A percentile compares a stretch with the other conserved stretches of the same genome.
Conservation (phyloP, 2,329 filamentous ascomycete genomes). For the Fusarium sp. region DNA sequence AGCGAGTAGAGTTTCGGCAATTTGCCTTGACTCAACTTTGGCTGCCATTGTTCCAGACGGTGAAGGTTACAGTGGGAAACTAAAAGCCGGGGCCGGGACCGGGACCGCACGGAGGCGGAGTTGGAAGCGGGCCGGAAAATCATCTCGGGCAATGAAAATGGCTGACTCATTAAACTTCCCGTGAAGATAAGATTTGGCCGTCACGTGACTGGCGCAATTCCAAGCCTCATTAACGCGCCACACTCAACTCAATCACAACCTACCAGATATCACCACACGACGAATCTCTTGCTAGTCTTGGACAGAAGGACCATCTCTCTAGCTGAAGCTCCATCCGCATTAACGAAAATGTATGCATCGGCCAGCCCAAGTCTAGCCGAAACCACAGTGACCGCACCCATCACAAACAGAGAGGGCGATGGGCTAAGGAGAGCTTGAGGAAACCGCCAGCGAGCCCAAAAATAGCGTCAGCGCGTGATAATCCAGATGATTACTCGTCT, state of each 20-base stretch:
- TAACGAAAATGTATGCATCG: not conserved
- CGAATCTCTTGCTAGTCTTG: not conserved
- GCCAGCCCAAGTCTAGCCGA: not conserved
- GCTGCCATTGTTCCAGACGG: conserved; percentile 6
- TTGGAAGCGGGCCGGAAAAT: conserved; percentile 23
- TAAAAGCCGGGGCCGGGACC: not conserved
- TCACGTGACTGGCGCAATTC: not conserved
- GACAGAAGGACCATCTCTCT: not conserved
- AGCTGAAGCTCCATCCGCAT: not conserved
- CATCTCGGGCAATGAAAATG: conserved; percentile 8
- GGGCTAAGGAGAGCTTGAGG: conserved; percentile 73
- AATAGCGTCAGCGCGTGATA: not conserved
- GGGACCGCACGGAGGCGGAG: not conserved
- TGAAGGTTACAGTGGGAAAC: not conserved
- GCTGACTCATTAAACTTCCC: too few species aligned
- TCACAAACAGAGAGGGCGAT: not conserved
- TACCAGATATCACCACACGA: not conserved
- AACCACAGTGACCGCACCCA: not conserved
- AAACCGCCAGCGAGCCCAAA: conserved; percentile 74
- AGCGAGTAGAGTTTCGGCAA: conserved; percentile 54
- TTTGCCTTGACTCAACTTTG: conserved; percentile 31
- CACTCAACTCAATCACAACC: not conserved
- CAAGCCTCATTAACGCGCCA: not conserved
- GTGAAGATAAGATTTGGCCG: too few species aligned
- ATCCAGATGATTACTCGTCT: conserved; percentile 66